These are phyloP conservation scores for Perkinsus marinus DNA, from an alignment of 169 alveolate species.

Conservation along the genomic window DNA sequence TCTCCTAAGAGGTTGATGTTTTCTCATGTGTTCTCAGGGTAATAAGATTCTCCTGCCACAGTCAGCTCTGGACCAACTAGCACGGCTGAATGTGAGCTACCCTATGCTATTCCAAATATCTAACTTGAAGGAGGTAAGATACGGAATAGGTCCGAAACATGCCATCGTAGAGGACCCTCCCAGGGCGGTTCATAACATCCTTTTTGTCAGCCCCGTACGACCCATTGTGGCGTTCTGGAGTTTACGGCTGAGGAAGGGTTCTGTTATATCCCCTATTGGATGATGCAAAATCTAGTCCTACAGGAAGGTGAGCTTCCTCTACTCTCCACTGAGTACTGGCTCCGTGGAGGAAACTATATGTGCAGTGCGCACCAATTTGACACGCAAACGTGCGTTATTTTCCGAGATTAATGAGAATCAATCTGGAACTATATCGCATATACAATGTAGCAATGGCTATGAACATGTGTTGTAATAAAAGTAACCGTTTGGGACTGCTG, in stretches of 20 bases:
- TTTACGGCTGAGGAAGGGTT: conserved; percentile 78
- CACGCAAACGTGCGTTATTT: too few species aligned
- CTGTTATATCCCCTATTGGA: conserved; percentile 74
- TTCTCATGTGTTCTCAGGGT: conserved; percentile 1
- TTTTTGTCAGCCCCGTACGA: conserved; percentile 13
- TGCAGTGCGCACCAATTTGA: too few species aligned
- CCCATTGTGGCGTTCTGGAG: conserved; percentile 79
- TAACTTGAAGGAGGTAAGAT: conserved; percentile 12
- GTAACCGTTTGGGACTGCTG: too few species aligned
- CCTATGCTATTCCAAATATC: conserved; percentile 50
- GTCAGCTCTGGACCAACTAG: conserved; percentile 44
- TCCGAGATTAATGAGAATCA: too few species aligned
- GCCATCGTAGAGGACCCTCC: background rate
- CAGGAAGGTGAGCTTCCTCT: conserved; percentile 42
- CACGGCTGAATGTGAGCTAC: conserved; percentile 52
- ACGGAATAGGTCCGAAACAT: background rate
- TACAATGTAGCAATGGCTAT: too few species aligned
- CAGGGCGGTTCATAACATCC: background rate
- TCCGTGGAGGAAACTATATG: too few species aligned
- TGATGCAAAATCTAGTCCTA: conserved; percentile 62
- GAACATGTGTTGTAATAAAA: too few species aligned
- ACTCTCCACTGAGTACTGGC: too few species aligned
- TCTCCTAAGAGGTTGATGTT: too few species aligned
- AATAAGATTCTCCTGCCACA: conserved; percentile 44
- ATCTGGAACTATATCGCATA: too few species aligned